Evolutionary conservation across 1,284 basidiomycete genomes (phyloP), one percentile per base, ranked within the genome.

Genomic region (Ustilago lituana): DNA sequence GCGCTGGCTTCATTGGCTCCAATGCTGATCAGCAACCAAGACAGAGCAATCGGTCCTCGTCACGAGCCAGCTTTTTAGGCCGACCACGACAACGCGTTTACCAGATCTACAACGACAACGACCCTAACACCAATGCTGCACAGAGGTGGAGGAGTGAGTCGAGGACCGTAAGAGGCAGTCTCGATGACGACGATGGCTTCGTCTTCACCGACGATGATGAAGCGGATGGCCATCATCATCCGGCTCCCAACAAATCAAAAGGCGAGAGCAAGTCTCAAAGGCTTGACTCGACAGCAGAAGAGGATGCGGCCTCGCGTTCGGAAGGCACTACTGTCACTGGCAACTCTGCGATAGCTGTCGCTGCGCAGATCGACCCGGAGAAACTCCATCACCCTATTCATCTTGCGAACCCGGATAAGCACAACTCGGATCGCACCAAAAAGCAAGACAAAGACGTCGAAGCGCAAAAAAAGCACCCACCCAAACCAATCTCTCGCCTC

Each of bases 61-160:
- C 66, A 4, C 47, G 66, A 33, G 66, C 66, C 2, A 69, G 66
- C 36, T 69, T 69, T 37, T 43, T 69, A 1, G 66, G 66, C 29
- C 41, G 66, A 35, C 53, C 66, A 10, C 66, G 66, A 7, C 60
- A 60, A 17, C 55, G 66, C 10, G 48, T 63, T 27, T 69, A 69
- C 24, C 60, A 69, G 38, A 62, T 59, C 52, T 63, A 63, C 26
- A 31, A 53, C 8, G 45, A 39, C 5, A 20, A 32, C 4, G 22
- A 52, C 4, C 17, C 33, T 3, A 5, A n/a, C 3, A 27, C 11
- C 19, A 22, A 7, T 23, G 22, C 37, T 0, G 43, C 39, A 5
- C 32, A 63, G n/a, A 40, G 48, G 6, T 58, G 55, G 59, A 55
- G 60, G 12, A 64, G 56, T 47, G 66, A 69, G 20, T 63, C 60